Evolutionary conservation across 163 green algal genomes (phyloP).

Genomic region (Coccomyxa subellipsoidea): DNA sequence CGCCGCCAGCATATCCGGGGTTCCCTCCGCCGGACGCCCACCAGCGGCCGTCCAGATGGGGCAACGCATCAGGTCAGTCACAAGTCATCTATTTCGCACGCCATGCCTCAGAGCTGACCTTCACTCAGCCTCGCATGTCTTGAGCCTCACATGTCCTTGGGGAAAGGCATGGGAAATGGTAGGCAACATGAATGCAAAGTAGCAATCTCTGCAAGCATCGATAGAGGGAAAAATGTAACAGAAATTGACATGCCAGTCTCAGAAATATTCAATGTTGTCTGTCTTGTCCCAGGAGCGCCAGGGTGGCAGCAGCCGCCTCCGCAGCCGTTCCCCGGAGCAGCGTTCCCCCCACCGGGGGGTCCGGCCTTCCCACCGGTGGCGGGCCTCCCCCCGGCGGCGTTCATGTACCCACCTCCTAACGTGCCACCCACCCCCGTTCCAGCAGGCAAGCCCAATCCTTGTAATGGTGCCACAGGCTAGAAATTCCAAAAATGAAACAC

Average conservation of each 20-base stretch:
- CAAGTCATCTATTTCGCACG: too few species aligned
- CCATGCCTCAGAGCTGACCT: too few species aligned
- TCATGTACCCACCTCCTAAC: not conserved
- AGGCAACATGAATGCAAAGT: not conserved
- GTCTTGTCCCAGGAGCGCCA: not conserved
- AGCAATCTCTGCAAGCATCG: too few species aligned
- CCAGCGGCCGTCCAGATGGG: not conserved
- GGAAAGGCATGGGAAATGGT: too few species aligned
- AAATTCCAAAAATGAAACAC: not conserved
- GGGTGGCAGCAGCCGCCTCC: not conserved
- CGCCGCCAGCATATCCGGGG: not conserved
- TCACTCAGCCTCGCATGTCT: too few species aligned
- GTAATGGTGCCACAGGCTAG: not conserved
- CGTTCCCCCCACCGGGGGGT: not conserved
- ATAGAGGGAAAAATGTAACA: too few species aligned
- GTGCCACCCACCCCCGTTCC: not conserved
- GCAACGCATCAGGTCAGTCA: not conserved
- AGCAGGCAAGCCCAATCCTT: not conserved
- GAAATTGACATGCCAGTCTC: too few species aligned
- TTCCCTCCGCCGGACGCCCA: not conserved
- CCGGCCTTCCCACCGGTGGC: not conserved
- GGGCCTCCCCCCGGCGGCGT: not conserved
- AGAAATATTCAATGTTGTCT: too few species aligned
- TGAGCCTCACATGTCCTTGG: too few species aligned
- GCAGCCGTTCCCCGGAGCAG: not conserved